Evolutionary conservation across 2,329 filamentous ascomycete species (phyloP), one percentile per base, ranked within the genome.

Genomic region (Ciborinia camelliae): DNA sequence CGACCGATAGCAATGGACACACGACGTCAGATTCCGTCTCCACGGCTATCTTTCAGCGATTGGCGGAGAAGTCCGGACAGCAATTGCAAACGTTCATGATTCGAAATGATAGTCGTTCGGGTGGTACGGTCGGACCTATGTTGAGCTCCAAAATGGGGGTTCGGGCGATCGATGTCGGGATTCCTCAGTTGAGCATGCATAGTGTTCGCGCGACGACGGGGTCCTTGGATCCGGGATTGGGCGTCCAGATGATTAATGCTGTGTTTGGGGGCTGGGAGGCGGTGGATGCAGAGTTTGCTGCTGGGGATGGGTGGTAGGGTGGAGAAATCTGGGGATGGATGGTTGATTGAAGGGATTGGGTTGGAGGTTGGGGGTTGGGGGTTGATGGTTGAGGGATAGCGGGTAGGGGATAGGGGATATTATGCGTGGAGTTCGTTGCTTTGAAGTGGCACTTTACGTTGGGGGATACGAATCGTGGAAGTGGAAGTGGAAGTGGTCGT

Each of bases 61-160:
- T 96, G 47, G 93, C 92, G 9, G 87, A 92, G 70, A 87, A 90
- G 66, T 84, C 82, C 67, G 91, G 81, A 59, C 86, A 86, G 64
- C 86, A 83, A 55, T 82, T 96, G 62, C 95, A 98, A 78, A 81
- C 90, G 7, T 98, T 98, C 82, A 92, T 96, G 82, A 98, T 98
- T 75, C 82, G 95, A 65, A 99, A 98, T 75, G 95, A 98, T 77
- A 89, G 85, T 12, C 82, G 94, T 63, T 91, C 87, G 73, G 95
- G 95, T 37, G 95, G 95, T 20, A 99, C 95, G 0, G 92, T 98
- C n/a, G 95, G 95, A 0, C 95, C 95, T 0, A 92, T 93, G 85
- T 82, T 97, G 43, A 92, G 88, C 70, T 86, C 88, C 35, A 85
- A 84, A 35, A 90, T 95, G 77, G 94, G 94, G 37, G 88, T 96